Conservation (phyloP, 352 stramenopile species). For the Phytophthora sansomeana region DNA sequence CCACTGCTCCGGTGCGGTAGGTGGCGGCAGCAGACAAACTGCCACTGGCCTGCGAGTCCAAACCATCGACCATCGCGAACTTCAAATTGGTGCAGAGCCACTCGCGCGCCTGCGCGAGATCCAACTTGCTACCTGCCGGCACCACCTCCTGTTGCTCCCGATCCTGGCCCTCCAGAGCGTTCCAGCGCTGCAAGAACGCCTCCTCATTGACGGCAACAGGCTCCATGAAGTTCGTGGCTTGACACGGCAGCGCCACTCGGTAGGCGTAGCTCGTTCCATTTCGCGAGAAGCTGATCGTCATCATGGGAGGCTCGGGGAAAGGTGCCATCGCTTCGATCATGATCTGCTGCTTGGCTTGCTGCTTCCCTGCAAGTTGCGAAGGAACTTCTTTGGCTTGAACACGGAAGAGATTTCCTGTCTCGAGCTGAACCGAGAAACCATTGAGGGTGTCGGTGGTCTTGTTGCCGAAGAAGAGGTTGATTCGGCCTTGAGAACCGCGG, state of each 20-base stretch:
- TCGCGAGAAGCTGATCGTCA: constrained; percentile 90
- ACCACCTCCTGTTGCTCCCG: constrained; percentile 94
- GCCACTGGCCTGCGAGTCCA: constrained; percentile 76
- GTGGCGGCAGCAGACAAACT: constrained; percentile 92
- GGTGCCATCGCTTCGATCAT: constrained; percentile 93
- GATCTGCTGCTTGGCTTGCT: constrained; percentile 94
- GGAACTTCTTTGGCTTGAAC: constrained; percentile 78
- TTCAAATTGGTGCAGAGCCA: constrained; percentile 91
- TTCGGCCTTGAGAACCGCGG: constrained; percentile 91
- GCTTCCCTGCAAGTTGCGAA: constrained; percentile 81
- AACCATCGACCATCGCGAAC: constrained; percentile 85
- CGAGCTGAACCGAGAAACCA: constrained; percentile 87
- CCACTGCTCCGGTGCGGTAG: constrained; percentile 91
- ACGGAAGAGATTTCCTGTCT: constrained; percentile 53
- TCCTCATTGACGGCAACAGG: constrained; percentile 89
- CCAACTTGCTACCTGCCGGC: constrained; percentile 76
- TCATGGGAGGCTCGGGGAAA: constrained; percentile 89
- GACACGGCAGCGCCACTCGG: constrained; percentile 80
- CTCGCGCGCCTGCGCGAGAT: constrained; percentile 82
- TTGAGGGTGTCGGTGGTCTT: constrained; percentile 81
- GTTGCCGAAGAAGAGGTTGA: constrained; percentile 97
- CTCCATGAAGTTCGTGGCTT: constrained; percentile 93
- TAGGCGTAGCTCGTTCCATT: constrained; percentile 77
- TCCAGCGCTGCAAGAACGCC: constrained; percentile 95
- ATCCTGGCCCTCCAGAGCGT: constrained; percentile 91